Base-by-base conservation (phyloP, 1,284 basidiomycete genomes). In the Ganoderma multipileum region DNA sequence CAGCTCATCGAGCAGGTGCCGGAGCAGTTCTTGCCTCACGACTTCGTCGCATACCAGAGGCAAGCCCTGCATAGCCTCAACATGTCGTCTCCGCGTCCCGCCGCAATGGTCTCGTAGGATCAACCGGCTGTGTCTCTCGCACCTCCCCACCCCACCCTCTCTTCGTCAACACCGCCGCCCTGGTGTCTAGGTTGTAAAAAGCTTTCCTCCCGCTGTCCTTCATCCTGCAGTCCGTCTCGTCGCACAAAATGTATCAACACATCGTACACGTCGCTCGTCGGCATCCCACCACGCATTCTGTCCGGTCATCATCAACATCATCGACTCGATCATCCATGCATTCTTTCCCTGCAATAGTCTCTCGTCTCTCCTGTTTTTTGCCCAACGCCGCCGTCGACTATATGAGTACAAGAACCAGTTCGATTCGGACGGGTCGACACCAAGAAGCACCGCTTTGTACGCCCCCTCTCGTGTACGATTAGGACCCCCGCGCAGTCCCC, bases 21-120 rank as follows among this genome's bases (percentile, higher is more conserved):
- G 54, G 92, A 93, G 68, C 91, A 94, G 77, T 92, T 85, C 78
- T 85, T 92, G 68, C 90, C 92, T 2, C 91, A 93, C 77, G 92
- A 94, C 81, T 92, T 90, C 77, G 89, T 93, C 73, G 81, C 86
- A 52, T 91, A 91, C 78, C 88, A 91, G 77, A 90, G 92, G 54
- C 86, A 87, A 64, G 91, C 88, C 71, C 86, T 94, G 61, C 91
- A 93, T 78, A 91, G 84, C 78, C 84, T 85, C 76, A 88, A 88
- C 73, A 78, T 81, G 71, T 80, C 83, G 61, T 88, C 89, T 20
- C 87, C 89, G n/a, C 85, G 87, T 71, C 67, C 76, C 20, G 47
- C 47, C 11, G 81, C 86, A 72, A 82, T 89, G 78, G 86, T 88
- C 73, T 84, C 87, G 84, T 92, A 88, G 81, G 73, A 68, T 65